Percentiles rank a stretch among this genome's conserved stretches.
Evolutionary conservation across 1,284 basidiomycete genomes (phyloP).

Genomic region (Testicularia cyperi): DNA sequence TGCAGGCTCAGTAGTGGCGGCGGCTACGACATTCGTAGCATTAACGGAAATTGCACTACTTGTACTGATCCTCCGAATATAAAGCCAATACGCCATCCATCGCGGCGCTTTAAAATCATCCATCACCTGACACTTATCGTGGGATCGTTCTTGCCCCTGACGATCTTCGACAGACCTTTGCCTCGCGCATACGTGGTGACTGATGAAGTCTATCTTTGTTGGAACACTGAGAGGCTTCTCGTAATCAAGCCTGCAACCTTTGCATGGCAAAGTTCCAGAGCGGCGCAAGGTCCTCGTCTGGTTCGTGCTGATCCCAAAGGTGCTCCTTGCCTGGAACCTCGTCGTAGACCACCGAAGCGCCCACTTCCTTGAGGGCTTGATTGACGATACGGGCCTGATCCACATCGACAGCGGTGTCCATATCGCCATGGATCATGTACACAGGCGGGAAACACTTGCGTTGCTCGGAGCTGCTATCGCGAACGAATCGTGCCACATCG

Average conservation of each 20-base stretch:
- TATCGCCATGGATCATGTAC: conserved; percentile 43
- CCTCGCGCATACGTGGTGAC: no score
- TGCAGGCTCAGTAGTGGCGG: conserved; percentile 72
- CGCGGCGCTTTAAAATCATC: no score
- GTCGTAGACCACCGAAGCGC: conserved; percentile 20
- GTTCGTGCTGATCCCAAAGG: conserved; percentile 36
- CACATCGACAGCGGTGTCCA: conserved; percentile 40
- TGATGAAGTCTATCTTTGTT: no score
- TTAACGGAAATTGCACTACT: conserved; percentile 70
- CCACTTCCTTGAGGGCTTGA: conserved; percentile 18
- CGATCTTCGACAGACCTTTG: no score
- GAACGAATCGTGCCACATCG: conserved; percentile 20
- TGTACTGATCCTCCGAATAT: conserved; percentile 64
- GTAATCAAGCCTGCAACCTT: conserved; percentile 7
- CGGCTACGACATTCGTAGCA: conserved; percentile 68
- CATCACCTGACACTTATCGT: no score
- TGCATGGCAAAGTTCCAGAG: conserved; percentile 22
- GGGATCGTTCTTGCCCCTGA: no score
- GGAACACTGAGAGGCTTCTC: no score
- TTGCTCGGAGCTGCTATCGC: conserved; percentile 9
- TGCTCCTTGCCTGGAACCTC: conserved; percentile 36
- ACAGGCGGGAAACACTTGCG: conserved; percentile 21
- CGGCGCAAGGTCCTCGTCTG: conserved; percentile 24
- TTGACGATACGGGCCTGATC: conserved; percentile 27
- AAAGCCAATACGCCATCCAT: no score